These are phyloP conservation scores for Backusella tuberculispora DNA, from an alignment of 192 early-diverging fungal species.

Conservation along the genomic window DNA sequence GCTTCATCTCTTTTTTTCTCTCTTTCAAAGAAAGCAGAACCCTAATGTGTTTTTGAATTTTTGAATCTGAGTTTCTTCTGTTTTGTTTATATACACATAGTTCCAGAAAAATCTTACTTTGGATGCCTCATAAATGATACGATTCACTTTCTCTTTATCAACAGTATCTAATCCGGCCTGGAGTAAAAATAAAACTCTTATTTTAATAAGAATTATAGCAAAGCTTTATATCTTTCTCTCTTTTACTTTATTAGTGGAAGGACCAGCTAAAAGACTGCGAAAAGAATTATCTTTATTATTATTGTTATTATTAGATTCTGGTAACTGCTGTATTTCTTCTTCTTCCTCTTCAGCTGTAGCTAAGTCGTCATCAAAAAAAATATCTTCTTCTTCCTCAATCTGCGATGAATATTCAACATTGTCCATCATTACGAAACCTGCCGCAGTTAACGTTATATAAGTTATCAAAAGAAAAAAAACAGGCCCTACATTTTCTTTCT, in stretches of 20 bases:
- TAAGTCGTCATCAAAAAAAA: slow-evolving; percentile 27
- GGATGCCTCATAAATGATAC: slow-evolving; percentile 62
- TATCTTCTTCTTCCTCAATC: slow-evolving; percentile 31
- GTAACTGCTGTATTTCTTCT: not conserved
- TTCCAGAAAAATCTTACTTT: slow-evolving; percentile 47
- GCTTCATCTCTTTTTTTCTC: slow-evolving; percentile 49
- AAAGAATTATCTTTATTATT: slow-evolving; percentile 17
- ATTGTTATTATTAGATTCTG: not conserved
- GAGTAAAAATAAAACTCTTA: not conserved
- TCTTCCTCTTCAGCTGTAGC: not conserved
- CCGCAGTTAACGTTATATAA: not conserved
- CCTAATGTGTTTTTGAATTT: slow-evolving; percentile 28
- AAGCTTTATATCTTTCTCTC: not conserved
- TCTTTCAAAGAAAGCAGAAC: slow-evolving; percentile 58
- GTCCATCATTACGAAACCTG: not conserved
- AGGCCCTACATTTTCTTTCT: not conserved
- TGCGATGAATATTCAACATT: slow-evolving; percentile 25
- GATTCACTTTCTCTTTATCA: slow-evolving; percentile 54
- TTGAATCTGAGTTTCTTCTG: not conserved
- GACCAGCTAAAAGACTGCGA: slow-evolving; percentile 31
- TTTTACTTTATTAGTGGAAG: slow-evolving; percentile 34
- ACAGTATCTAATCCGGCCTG: slow-evolving; percentile 50
- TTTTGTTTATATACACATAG: not conserved
- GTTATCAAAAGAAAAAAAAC: not conserved
- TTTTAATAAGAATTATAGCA: not conserved